phyloP scores from a whole-genome alignment of 345 rosid species.

The Melaleuca alternifolia region DNA sequence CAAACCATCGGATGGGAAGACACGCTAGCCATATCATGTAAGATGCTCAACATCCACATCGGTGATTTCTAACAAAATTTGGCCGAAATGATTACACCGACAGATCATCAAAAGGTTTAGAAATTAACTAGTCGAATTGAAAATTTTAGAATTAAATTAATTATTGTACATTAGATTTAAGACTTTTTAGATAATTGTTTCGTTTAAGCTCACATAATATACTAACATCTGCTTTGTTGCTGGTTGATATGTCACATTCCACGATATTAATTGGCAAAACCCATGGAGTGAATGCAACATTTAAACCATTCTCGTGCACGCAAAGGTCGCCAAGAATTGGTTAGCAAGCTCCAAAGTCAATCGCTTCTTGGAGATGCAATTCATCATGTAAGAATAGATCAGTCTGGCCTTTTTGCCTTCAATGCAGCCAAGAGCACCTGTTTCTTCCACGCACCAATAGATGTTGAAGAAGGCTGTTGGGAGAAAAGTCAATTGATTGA shows the following conservation, averaged over 20 bases:
- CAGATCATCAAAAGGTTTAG: fast-evolving
- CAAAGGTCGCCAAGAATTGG: background rate
- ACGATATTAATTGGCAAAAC: background rate
- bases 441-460: background rate
- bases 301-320: background rate
- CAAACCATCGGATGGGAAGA: background rate
- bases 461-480: background rate
- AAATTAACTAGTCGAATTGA: background rate
- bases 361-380: background rate
- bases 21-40: background rate
- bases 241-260: background rate
- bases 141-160: background rate
- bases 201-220: background rate
- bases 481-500: too few species aligned
- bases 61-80: fast-evolving
- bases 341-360: background rate
- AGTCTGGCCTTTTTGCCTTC: too few species aligned
- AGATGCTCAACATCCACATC: fast-evolving
- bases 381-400: background rate
- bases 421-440: too few species aligned
- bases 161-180: fast-evolving
- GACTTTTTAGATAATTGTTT: background rate
- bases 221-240: background rate
- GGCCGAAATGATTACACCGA: fast-evolving
- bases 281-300: background rate